phyloP scores from a whole-genome alignment of 2,329 filamentous ascomycete genomes.

The Septoria linicola region DNA sequence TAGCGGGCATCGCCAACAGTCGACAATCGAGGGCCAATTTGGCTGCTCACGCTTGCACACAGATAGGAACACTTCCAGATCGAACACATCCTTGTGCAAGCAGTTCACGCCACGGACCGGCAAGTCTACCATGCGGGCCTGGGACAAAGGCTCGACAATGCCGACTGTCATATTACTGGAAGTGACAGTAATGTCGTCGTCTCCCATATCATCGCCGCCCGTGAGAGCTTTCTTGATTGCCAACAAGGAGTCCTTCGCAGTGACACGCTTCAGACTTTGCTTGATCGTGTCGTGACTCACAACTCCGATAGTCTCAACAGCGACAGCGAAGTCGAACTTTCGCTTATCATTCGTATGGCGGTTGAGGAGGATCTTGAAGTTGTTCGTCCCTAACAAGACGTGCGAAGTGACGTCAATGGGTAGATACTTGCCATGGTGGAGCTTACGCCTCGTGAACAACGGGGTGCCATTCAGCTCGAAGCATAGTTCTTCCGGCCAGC shows the following conservation, averaged over 20 bases:
- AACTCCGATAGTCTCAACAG: slow-evolving; percentile 67
- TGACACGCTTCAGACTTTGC: slow-evolving; percentile 35
- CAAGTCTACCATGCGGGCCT: slow-evolving; percentile 57
- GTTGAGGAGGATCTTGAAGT: slow-evolving; percentile 54
- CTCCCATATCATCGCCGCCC: slow-evolving; percentile 50
- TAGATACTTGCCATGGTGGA: slow-evolving; percentile 72
- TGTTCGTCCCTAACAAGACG: slow-evolving; percentile 61
- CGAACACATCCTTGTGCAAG: slow-evolving; percentile 82
- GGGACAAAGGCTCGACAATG: slow-evolving; percentile 50
- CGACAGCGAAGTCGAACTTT: slow-evolving; percentile 58
- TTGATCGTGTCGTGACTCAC: slow-evolving; percentile 44
- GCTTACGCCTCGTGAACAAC: slow-evolving; percentile 62
- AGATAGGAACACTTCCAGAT: slow-evolving; percentile 75
- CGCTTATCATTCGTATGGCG: slow-evolving; percentile 39
- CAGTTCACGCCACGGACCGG: slow-evolving; percentile 73
- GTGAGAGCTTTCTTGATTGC: slow-evolving; percentile 56
- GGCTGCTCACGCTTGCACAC: slow-evolving; percentile 55
- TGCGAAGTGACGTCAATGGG: slow-evolving; percentile 70
- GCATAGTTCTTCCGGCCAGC: slow-evolving; percentile 71
- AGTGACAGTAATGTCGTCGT: slow-evolving; percentile 51
- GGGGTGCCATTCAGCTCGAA: slow-evolving; percentile 62
- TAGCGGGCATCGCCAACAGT: slow-evolving; percentile 84
- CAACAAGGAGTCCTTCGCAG: slow-evolving; percentile 52
- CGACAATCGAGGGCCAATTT: slow-evolving; percentile 46
- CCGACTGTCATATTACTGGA: slow-evolving; percentile 44